Evolutionary conservation across 1,139 yeast species (phyloP), one percentile per base, ranked within the genome.

Genomic region (Nakaseomyces bracarensis): DNA sequence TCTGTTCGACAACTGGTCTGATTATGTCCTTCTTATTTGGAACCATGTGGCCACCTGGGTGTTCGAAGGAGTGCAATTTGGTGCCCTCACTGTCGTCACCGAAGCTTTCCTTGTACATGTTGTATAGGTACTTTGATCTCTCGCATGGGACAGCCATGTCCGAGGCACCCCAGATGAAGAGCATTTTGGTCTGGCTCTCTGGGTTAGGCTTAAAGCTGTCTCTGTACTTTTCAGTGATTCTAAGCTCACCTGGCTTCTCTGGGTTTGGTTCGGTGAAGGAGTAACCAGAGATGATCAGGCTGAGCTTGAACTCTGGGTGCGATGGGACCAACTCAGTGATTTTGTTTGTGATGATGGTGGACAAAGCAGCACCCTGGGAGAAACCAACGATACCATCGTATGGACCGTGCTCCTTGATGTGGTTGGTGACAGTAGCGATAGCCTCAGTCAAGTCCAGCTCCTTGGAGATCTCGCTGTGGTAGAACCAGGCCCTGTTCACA

Each of bases 291-390:
- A 77, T 67, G 19, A 72, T 58, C 13, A 77, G 51, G 20, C 79
- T 68, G 33, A 74, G 63, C 46, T 73, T 70, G 52, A 78, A 72
- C 42, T 57, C 62, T 34, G 68, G 71, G 44, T 60, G 64, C 11
- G 52, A 54, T 4, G 77, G 75, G 2, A 72, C 55, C 30, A 67
- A 50, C 43, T 63, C 55, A 10, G 61, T 60, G 43, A 77, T 65
- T 19, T 64, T 61, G 49, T 74, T 74, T 30, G 78, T 64, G 8
- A 77, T 53, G 20, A 77, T 67, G 3, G 79, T 77, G 1, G 93
- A 76, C 58, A 91, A 66, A 3, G 94, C 95, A 1, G 96, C 93
- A 49, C 98, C 98, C 61, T 91, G 97, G 15, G 93, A 81, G 59
- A 89, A 91, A 2, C 96, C 97, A 43, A 91, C 66, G 22, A 89